These are phyloP conservation scores for Trichoderma sp. DNA, from an alignment of 2,329 filamentous ascomycete species.

Conservation along the genomic window DNA sequence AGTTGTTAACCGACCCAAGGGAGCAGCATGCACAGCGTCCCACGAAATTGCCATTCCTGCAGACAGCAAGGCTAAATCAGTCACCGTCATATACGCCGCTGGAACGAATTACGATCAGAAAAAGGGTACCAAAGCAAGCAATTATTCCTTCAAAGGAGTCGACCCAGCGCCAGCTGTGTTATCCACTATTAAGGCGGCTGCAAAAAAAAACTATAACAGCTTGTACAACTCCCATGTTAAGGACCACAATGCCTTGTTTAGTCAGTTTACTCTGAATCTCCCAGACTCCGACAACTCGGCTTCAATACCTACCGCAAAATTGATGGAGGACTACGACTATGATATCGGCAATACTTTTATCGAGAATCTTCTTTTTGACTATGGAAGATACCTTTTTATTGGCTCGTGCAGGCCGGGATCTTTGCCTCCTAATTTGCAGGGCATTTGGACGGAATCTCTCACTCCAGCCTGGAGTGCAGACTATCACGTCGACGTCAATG, in stretches of 20 bases:
- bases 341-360: slow-evolving; percentile 51
- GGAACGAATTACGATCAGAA: slow-evolving; percentile 54
- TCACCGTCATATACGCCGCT: slow-evolving; percentile 37
- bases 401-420: slow-evolving; percentile 53
- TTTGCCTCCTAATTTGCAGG: slow-evolving; percentile 59
- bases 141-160: slow-evolving; percentile 51
- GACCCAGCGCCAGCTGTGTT: slow-evolving; percentile 47
- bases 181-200: slow-evolving; percentile 37
- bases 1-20: neutral
- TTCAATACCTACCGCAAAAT: slow-evolving; percentile 39
- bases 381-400: slow-evolving; percentile 56
- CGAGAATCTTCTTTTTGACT: slow-evolving; percentile 56
- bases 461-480: slow-evolving; percentile 50
- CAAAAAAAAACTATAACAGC: slow-evolving; percentile 35
- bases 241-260: slow-evolving; percentile 45
- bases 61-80: neutral
- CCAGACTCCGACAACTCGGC: slow-evolving; percentile 48
- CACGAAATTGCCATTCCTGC: slow-evolving; percentile 30
- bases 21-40: slow-evolving; percentile 25
- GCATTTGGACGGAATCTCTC: slow-evolving; percentile 54
- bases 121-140: slow-evolving; percentile 46
- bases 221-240: slow-evolving; percentile 41
- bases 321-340: slow-evolving; percentile 23
- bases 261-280: slow-evolving; percentile 46
- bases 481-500: slow-evolving; percentile 61